A percentile compares a stretch with the other conserved stretches of the same genome.
phyloP scores from a whole-genome alignment of 164 flowering plant genomes.

The Annona cherimola region DNA sequence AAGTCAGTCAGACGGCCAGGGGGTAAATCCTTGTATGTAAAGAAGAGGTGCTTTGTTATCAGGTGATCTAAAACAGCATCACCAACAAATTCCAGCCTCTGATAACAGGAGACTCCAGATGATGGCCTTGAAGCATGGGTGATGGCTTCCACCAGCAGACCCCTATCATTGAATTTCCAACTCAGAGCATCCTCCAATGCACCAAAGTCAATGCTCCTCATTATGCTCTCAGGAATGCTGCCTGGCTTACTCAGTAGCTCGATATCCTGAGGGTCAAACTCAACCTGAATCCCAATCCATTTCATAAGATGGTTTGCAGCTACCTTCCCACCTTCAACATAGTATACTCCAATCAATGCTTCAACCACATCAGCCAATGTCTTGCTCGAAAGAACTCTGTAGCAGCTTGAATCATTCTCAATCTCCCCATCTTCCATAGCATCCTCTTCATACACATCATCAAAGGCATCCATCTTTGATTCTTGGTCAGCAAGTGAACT shows the following conservation, averaged over 20 bases:
- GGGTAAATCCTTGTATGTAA: conserved; percentile 86
- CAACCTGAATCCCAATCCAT: conserved; percentile 90
- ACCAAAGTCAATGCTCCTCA: conserved; percentile 76
- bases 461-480: conserved; percentile 11
- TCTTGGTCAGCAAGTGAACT: conserved; percentile 20
- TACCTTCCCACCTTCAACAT: conserved; percentile 88
- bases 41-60: conserved; percentile 86
- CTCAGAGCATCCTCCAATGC: conserved; percentile 62
- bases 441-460: conserved; percentile 48
- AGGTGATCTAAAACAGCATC: conserved; percentile 99
- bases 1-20: conserved; percentile 97
- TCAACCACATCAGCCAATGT: conserved; percentile 98
- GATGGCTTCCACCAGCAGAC: conserved; percentile 82
- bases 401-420: conserved; percentile 89
- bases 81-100: conserved; percentile 91
- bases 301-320: conserved; percentile 94
- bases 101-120: conserved; percentile 95
- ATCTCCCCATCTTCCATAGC: conserved; percentile 94
- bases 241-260: conserved; percentile 30
- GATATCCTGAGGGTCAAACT: conserved; percentile 58
- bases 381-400: conserved; percentile 94
- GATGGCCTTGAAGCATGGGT: conserved; percentile 99
- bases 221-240: conserved; percentile 61
- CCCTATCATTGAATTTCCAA: conserved; percentile 52
- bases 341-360: conserved; percentile 92